Evolutionary conservation across 2,329 filamentous ascomycete genomes (phyloP), one percentile per base, ranked within the genome.

Genomic region (Colletotrichum eremochloae): DNA sequence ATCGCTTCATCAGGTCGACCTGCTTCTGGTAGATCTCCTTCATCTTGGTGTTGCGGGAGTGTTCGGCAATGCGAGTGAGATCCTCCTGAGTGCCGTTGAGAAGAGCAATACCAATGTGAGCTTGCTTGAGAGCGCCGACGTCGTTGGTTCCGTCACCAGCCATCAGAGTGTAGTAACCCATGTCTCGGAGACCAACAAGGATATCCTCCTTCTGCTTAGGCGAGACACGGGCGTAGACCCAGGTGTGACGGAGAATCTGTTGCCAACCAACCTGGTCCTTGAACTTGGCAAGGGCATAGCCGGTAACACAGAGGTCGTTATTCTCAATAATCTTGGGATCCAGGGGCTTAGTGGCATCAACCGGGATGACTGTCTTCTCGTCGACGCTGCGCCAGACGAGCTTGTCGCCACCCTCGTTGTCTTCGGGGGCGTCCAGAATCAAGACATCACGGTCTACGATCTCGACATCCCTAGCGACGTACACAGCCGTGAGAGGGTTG

Each of bases 141-240:
- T 99, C 96, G 82, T 99, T 99, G 67, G 96, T 99, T 75, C 96
- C 96, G 79, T 99, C 96, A 82, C 96, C 96, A 77, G 95, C 97
- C 96, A 99, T 99, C 74, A 99, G 89, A 40, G 96, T 99, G 73
- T 96, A 98, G 85, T 99, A 99, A 62, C 96, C 96, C 84, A 94
- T 93, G 78, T 97, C 95, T 85, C 97, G 98, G 74, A 98, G 90
- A 48, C 96, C 96, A 31, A 97, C 89, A n/a, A 99, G 88, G 79
- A 99, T 98, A 67, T 98, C 95, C 82, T 99, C 96, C 86, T 99
- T 99, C 79, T 99, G 96, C 87, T 97, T 98, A 11, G 96, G 96
- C 1, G 96, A 99, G 12, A 99, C 96, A 79, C 96, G 94, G 76
- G 96, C 96, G 80, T 99, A 99, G 5, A 99, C 96, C 96, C 96